These are phyloP conservation scores for Teratosphaeria nubilosa DNA, from an alignment of 2,329 filamentous ascomycete species.

Conservation along the genomic window DNA sequence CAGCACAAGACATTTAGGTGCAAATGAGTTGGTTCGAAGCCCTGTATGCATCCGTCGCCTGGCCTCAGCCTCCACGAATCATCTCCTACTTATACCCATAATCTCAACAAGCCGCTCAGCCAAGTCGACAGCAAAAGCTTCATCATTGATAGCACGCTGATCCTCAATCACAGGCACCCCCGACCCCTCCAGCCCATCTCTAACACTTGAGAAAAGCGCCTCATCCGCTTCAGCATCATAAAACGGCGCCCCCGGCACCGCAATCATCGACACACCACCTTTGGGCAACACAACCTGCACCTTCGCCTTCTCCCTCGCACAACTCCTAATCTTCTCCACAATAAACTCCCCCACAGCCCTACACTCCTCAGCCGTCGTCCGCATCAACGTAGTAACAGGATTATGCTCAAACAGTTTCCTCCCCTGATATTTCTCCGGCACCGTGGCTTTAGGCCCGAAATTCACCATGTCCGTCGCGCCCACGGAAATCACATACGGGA, in stretches of 20 bases:
- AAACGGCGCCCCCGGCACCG: slow-evolving; percentile 44
- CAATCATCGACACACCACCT: slow-evolving; percentile 53
- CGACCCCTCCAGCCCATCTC: slow-evolving; percentile 38
- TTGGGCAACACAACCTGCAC: slow-evolving; percentile 51
- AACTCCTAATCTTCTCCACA: slow-evolving; percentile 39
- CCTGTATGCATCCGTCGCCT: neutral
- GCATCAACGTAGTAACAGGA: slow-evolving; percentile 54
- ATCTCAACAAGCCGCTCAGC: slow-evolving; percentile 27
- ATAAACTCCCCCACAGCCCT: slow-evolving; percentile 46
- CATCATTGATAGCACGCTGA: slow-evolving; percentile 45
- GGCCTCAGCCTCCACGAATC: neutral
- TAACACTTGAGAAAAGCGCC: slow-evolving; percentile 39
- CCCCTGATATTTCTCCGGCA: slow-evolving; percentile 46
- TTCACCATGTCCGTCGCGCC: slow-evolving; percentile 51
- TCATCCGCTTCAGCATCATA: slow-evolving; percentile 39
- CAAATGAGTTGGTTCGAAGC: too few species aligned
- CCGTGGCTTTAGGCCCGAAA: slow-evolving; percentile 46
- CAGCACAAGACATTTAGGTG: too few species aligned
- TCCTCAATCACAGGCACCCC: slow-evolving; percentile 46
- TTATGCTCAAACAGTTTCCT: slow-evolving; percentile 56
- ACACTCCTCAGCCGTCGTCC: slow-evolving; percentile 51
- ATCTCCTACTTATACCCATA: slow-evolving; percentile 10
- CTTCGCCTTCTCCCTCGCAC: slow-evolving; percentile 29
- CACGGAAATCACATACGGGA: slow-evolving; percentile 46
- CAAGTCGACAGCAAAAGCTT: slow-evolving; percentile 39